phyloP scores from a whole-genome alignment of 768 basidiomycete species.

The Hydnomerulius pinastri region DNA sequence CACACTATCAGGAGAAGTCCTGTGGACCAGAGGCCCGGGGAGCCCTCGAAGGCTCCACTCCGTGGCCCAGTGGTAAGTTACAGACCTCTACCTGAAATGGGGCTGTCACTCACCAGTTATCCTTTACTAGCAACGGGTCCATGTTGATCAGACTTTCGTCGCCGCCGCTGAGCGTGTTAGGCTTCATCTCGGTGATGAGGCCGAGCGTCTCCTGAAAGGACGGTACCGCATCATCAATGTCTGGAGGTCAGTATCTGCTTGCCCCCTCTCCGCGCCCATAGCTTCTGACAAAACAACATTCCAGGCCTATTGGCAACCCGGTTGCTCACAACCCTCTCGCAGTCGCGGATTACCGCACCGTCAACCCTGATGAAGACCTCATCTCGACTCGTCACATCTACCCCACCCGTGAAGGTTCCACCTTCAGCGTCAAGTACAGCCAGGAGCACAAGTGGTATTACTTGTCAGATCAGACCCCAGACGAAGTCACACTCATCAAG shows the following conservation, averaged over 20 bases:
- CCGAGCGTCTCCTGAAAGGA: slow-evolving; percentile 40
- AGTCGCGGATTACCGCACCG: slow-evolving; percentile 40
- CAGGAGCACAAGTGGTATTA: slow-evolving; percentile 42
- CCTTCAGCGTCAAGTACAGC: slow-evolving; percentile 37
- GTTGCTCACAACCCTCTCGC: slow-evolving; percentile 44
- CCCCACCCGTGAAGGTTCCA: slow-evolving; percentile 35
- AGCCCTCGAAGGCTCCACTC: not conserved
- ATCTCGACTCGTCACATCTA: slow-evolving; percentile 39
- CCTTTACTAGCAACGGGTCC: slow-evolving; percentile 37
- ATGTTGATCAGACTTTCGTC: slow-evolving; percentile 47
- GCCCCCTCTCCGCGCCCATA: not conserved
- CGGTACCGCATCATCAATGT: slow-evolving; percentile 49
- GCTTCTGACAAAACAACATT: not conserved
- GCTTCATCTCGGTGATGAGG: slow-evolving; percentile 41
- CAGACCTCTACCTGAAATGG: too few relatives aligned
- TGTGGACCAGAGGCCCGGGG: not conserved
- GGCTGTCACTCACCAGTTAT: not conserved
- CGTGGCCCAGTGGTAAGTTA: slow-evolving; percentile 38
- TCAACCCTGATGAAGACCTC: slow-evolving; percentile 40
- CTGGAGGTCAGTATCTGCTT: slow-evolving; percentile 34
- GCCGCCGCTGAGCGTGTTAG: slow-evolving; percentile 40
- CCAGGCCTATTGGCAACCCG: slow-evolving; percentile 38
- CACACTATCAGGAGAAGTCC: slow-evolving; percentile 42
- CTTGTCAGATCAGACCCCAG: slow-evolving; percentile 39
- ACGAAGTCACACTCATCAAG: slow-evolving; percentile 46